Conservation (phyloP, 208 protist genomes). For the Wallacemonas sp. region DNA sequence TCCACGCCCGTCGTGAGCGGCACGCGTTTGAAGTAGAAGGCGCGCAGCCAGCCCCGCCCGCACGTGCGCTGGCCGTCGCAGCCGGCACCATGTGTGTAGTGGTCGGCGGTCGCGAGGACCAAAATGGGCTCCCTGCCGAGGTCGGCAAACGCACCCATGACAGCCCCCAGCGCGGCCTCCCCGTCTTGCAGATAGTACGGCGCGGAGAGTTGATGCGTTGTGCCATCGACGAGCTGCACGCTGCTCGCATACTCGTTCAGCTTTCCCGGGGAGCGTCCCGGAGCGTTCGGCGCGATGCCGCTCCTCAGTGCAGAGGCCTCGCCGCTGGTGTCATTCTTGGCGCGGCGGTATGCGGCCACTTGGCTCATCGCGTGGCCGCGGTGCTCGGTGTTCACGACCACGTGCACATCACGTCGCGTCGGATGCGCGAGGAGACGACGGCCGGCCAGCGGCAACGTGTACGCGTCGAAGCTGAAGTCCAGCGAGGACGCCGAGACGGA, state of each 20-base stretch:
- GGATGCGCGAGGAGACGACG: conserved; percentile 72
- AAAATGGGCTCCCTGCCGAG: conserved; percentile 79
- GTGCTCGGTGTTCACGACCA: conserved; percentile 69
- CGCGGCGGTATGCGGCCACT: conserved; percentile 26
- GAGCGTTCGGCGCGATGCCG: conserved; percentile 39
- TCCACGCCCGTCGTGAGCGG: not conserved
- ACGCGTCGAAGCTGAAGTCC: conserved; percentile 75
- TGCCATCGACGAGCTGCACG: conserved; percentile 78
- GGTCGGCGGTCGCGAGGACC: conserved; percentile 50
- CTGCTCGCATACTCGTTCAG: conserved; percentile 69
- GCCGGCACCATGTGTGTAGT: conserved; percentile 75
- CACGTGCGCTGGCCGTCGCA: conserved; percentile 52
- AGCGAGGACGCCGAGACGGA: conserved; percentile 31
- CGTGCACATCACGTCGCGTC: conserved; percentile 53
- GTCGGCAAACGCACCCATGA: conserved; percentile 71
- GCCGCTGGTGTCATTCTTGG: not conserved
- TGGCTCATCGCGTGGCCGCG: conserved; percentile 55
- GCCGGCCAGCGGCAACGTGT: conserved; percentile 61
- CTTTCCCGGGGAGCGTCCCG: conserved; percentile 55
- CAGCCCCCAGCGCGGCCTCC: conserved; percentile 60
- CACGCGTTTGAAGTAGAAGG: conserved; percentile 52
- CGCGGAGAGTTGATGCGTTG: conserved; percentile 46
- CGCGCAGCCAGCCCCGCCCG: conserved; percentile 58
- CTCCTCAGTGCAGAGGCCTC: conserved; percentile 13
- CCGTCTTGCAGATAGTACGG: conserved; percentile 68